Base-by-base conservation (phyloP, 345 rosid species). In the Eucalyptus sp. region DNA sequence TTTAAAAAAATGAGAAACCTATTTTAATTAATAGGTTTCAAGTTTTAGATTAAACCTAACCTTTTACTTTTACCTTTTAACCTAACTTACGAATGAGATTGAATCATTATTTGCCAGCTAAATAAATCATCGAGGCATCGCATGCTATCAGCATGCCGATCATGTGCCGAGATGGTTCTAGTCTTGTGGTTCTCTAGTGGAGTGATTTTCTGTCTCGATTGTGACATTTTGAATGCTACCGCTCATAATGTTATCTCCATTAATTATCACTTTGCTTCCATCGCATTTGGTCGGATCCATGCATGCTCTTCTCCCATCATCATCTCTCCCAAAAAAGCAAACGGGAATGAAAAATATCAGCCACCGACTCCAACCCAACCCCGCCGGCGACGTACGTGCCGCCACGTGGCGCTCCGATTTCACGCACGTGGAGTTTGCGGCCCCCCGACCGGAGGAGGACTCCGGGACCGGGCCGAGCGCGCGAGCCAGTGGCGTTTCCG, bases 31-130 rank as follows among this genome's bases (percentile, higher is more conserved):
- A 1, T 18, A 52, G 10, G 4, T 52, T 52, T 52, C 1, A 0
- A 1, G 2, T 52, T 52, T 0, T 52, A 52, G 0, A 52, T 52
- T 18, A 52, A 52, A 52, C 1, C 0, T 20, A 52, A 52, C 2
- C 2, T 18, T 0, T 20, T 0, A 8, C 2, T 20, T 2, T 20
- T 52, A 27, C 2, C 2, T 5, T 1, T 1, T 64, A 4, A 64
- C 37, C 5, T 64, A 7, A 7, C 37, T 64, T n/a, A n/a, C 0
- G 3, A 1, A 64, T 14, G 18, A n/a, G 14, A 64, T 64, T 7
- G 20, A 64, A 64, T 64, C 20, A 64, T 14, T 10, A 3, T n/a
- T 14, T 31, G 41, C 41, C 3, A 15, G 41, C 20, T n/a, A n/a
- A n/a, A 6, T n/a, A 64, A 14, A 14, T 64, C 8, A n/a, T 4